A percentile compares a stretch with the other conserved stretches of the same genome.
These are phyloP conservation scores for Microbotryomycetes sp. DNA, from an alignment of 1,284 basidiomycete species.

Conservation along the genomic window DNA sequence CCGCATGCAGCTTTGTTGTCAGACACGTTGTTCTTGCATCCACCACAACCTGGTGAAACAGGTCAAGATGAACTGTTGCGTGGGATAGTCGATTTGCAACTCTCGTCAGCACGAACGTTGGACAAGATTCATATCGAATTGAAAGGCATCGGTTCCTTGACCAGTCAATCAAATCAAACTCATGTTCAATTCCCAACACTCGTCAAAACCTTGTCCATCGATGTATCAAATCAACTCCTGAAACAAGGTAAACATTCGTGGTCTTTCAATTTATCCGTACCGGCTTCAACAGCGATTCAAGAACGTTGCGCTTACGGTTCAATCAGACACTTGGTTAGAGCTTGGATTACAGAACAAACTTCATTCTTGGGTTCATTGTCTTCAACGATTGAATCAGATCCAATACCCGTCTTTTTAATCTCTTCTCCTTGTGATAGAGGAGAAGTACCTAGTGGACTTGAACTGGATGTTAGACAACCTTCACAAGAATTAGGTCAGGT, in stretches of 20 bases:
- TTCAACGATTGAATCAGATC: background rate
- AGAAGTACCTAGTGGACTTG: background rate
- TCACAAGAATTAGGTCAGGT: constrained; percentile 18
- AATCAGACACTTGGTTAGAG: constrained; percentile 5
- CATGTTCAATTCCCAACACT: background rate
- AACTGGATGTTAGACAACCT: background rate
- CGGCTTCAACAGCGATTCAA: constrained; percentile 15
- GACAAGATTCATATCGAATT: background rate
- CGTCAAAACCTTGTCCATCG: background rate
- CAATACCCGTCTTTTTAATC: background rate
- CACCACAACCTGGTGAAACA: background rate
- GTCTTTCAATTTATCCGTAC: constrained; percentile 13
- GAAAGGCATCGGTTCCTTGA: background rate
- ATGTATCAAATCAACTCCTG: background rate
- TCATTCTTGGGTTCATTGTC: background rate
- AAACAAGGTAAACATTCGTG: background rate
- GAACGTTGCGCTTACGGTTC: constrained; percentile 18
- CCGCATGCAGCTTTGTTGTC: background rate
- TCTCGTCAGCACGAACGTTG: background rate
- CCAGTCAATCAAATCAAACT: background rate
- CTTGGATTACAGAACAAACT: background rate
- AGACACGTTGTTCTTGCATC: background rate
- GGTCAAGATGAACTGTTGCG: background rate
- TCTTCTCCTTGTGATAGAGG: background rate
- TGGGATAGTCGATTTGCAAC: background rate